Conservation (phyloP, 202 grass and related monocot species). For the Cymbopogon flexuosus region DNA sequence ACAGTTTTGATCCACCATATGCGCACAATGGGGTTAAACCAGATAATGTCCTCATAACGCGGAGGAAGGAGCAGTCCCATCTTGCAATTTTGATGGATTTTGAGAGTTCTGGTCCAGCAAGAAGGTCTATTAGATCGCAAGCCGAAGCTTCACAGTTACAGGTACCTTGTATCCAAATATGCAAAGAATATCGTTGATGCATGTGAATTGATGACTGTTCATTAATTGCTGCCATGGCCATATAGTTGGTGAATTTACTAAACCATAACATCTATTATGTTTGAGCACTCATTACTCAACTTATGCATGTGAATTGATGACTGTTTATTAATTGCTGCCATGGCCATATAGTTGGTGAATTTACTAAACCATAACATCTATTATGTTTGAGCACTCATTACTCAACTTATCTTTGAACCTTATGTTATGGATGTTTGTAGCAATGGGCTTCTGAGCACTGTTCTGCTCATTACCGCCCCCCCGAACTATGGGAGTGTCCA, state of each 20-base stretch:
- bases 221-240: neutral
- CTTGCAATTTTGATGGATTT: conserved; percentile 94
- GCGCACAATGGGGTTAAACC: conserved; percentile 88
- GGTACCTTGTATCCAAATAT: conserved; percentile 36
- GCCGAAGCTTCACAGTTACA: conserved; percentile 69
- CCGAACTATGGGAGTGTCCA: conserved; percentile 85
- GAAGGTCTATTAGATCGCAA: conserved; percentile 60
- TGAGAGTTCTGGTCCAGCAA: conserved; percentile 68
- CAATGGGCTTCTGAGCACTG: conserved; percentile 94
- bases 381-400: conserved; percentile 4
- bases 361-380: conserved; percentile 1
- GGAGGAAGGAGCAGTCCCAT: conserved; percentile 44
- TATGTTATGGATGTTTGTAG: conserved; percentile 31
- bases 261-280: conserved; percentile 2
- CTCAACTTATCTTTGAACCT: conserved; percentile 19
- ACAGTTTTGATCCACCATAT: conserved; percentile 87
- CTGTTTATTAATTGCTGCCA: neutral
- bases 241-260: neutral
- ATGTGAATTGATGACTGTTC: neutral
- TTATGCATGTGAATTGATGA: no score
- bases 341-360: neutral
- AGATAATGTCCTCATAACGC: conserved; percentile 78
- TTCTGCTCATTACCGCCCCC: conserved; percentile 59
- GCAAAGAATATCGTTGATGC: neutral
- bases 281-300: neutral